Conservation (phyloP, 176 grass and related monocot species). For the Otatea glauca region DNA sequence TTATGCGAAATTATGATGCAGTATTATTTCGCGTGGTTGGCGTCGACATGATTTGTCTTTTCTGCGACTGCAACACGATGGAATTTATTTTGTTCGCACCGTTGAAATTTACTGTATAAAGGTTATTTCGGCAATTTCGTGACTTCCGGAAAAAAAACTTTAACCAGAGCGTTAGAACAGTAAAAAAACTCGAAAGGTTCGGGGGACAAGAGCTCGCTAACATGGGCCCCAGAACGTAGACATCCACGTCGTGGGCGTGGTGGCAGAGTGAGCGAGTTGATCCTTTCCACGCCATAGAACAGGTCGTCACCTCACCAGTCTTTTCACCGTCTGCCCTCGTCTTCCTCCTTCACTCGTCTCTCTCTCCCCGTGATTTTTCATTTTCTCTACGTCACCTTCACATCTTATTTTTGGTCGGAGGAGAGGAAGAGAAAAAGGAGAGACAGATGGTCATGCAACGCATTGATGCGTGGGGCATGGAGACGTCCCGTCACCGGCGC, state of each 20-base stretch:
- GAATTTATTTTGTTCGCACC: too few relatives aligned
- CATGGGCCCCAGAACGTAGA: constrained; percentile 45
- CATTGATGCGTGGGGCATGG: constrained; percentile 22
- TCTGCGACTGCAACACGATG: too few relatives aligned
- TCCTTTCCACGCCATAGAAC: constrained; percentile 26
- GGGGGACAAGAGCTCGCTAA: too few relatives aligned
- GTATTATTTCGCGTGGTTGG: too few relatives aligned
- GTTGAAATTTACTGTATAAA: too few relatives aligned
- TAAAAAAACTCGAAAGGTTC: too few relatives aligned
- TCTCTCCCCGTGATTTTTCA: background rate
- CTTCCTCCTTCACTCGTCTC: too few relatives aligned
- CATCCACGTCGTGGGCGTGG: constrained; percentile 59
- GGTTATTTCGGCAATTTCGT: too few relatives aligned
- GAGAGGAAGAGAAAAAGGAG: background rate
- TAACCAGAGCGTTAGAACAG: too few relatives aligned
- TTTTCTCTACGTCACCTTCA: background rate
- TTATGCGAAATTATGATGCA: too few relatives aligned
- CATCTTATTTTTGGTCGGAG: background rate
- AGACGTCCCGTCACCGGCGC: constrained; percentile 49
- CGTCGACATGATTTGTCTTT: too few relatives aligned
- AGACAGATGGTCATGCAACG: background rate
- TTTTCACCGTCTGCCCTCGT: constrained; percentile 34
- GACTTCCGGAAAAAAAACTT: too few relatives aligned
- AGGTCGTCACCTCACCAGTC: constrained; percentile 54
- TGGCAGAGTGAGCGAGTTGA: constrained; percentile 29